phyloP scores from a whole-genome alignment of 208 protist species.

The Herpetomonas samuelpessoai region DNA sequence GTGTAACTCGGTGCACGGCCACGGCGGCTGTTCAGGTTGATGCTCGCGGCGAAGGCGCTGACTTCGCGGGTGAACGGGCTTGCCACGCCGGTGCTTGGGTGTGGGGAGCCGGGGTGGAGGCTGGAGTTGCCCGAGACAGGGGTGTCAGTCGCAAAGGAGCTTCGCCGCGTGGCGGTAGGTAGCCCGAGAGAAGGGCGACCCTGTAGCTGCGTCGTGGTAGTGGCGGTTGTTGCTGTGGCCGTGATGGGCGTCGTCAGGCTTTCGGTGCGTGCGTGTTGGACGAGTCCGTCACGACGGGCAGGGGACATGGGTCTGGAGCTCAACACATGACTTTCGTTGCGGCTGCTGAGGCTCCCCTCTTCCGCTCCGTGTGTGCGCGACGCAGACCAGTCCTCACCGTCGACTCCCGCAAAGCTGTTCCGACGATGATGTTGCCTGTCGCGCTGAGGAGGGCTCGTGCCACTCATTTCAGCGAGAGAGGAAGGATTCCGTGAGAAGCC shows the following conservation, averaged over 20 bases:
- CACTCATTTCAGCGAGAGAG: too few relatives aligned
- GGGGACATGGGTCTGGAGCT: neutral
- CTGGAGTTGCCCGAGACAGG: too few relatives aligned
- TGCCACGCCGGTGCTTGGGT: neutral
- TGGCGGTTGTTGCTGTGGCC: too few relatives aligned
- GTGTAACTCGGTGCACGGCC: neutral
- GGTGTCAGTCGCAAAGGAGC: neutral
- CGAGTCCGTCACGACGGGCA: neutral
- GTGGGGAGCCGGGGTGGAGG: neutral
- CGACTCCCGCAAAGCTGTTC: too few relatives aligned
- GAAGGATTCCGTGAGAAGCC: too few relatives aligned
- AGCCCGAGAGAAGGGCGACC: too few relatives aligned
- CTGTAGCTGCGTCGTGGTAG: too few relatives aligned
- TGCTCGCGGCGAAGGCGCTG: slow-evolving; percentile 5
- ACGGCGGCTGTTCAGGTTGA: neutral
- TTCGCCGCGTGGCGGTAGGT: too few relatives aligned
- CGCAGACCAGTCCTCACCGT: neutral
- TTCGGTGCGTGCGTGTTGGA: neutral
- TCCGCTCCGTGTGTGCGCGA: neutral
- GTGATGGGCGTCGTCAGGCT: neutral
- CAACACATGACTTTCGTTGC: too few relatives aligned
- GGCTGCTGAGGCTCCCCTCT: neutral
- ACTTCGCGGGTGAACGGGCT: neutral
- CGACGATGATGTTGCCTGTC: too few relatives aligned
- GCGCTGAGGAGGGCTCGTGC: too few relatives aligned